Base-by-base conservation (phyloP, 441 rosid species). In the Raphanus hybrid region DNA sequence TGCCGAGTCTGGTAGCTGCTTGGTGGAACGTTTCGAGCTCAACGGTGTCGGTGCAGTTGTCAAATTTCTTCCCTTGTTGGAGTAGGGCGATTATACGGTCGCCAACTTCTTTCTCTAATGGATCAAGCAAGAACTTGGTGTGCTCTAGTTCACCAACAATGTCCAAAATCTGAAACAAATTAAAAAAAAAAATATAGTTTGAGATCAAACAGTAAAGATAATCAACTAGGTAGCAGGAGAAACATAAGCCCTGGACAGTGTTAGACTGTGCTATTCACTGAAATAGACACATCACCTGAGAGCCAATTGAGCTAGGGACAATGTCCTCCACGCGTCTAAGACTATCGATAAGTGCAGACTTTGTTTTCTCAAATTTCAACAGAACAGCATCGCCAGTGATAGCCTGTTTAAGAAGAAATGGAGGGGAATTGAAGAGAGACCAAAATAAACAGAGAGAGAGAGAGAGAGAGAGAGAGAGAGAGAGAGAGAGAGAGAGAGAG, bases 381-480 rank as follows among this genome's bases (percentile, higher is more conserved):
- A 96, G 92, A 76, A 94, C 90, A 32, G 97, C 86, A 82, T 94
- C 97, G 67, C 96, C 98, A 3, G 99, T 96, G 69, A 96, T 92
- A 69, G 99, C 99, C 99, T 96, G 82, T 77, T 84, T 84, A 20
- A 29, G 69, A 63, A 26, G 16, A 65, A 63, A 39, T 20, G 18
- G 35, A 20, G 54, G 5, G 26, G 26, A 23, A 23, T 23, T 14
- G 52, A 68, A 67, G 34, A 59, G 57, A 68, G 26, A 23, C 26
- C 37, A 1, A 9, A 29, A 29, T 6, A n/a, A 18, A 41, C 16
- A 15, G n/a, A 41, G 7, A 45, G 41, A 66, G 9, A 37, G 58
- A 57, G 66, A 1, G 34, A 29, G 57, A 66, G 9, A 37, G 58
- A 57, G 66, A 1, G 34, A 29, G 57, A 15, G n/a, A 41, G 7